Percentiles rank a stretch among this genome's conserved stretches.
These are phyloP conservation scores for Chlorociboria aeruginascens DNA, from an alignment of 495 filamentous ascomycete species.

Conservation along the genomic window DNA sequence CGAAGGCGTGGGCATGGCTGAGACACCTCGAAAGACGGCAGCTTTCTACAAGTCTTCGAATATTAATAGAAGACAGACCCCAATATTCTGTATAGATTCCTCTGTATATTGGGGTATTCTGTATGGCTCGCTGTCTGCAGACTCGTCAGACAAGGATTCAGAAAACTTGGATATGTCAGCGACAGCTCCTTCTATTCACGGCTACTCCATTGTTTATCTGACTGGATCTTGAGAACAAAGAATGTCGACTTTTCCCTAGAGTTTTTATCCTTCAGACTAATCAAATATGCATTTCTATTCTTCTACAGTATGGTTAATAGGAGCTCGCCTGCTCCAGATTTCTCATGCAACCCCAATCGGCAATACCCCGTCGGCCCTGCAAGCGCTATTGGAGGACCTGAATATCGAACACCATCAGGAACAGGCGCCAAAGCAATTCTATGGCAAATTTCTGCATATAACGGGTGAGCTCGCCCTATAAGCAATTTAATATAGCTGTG, in stretches of 20 bases:
- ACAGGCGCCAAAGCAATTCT: slow-evolving; percentile 30
- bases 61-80: background rate
- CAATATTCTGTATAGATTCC: too few relatives aligned
- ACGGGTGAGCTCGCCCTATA: slow-evolving; percentile 51
- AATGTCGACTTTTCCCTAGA: background rate
- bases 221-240: background rate
- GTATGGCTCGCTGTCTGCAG: background rate
- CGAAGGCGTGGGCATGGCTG: background rate
- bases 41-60: background rate
- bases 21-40: slow-evolving; percentile 9
- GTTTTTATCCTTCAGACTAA: slow-evolving; percentile 3
- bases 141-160: background rate
- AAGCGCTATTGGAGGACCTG: slow-evolving; percentile 18
- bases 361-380: slow-evolving; percentile 6
- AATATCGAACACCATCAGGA: background rate
- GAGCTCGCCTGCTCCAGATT: slow-evolving; percentile 9
- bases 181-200: background rate
- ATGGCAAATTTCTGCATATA: slow-evolving; percentile 86
- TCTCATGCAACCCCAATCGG: slow-evolving; percentile 8
- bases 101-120: background rate
- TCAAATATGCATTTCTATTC: slow-evolving; percentile 12
- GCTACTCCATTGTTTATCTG: background rate
- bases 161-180: background rate
- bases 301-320: slow-evolving; percentile 6
- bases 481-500: background rate